Evolutionary conservation across 345 rosid species (phyloP), one percentile per base, ranked within the genome.

Genomic region (Anastatica hierochuntica): DNA sequence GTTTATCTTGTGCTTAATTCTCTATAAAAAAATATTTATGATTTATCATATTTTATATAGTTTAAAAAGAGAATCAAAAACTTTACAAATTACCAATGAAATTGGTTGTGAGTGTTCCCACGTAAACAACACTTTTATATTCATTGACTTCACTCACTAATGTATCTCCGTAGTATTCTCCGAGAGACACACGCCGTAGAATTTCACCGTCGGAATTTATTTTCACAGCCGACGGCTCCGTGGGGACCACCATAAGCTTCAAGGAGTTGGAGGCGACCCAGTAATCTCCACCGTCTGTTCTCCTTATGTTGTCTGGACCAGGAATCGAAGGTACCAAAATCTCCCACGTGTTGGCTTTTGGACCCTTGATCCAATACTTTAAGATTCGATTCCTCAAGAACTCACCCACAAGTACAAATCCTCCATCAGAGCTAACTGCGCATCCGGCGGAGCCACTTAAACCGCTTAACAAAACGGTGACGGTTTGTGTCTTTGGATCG

Each of bases 291-390:
- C 36, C n/a, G 6, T 63, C 60, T 14, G 62, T 63, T 46, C 62
- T 63, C 62, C 48, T 54, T 29, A 63, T 54, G 49, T 63, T 63
- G 43, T 55, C 62, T 14, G 68, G 68, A 30, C 62, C 62, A 0
- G 55, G 62, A 1, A 63, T 54, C 35, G 61, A 63, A 8, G 61
- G 49, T 20, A 63, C 41, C 8, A 63, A 63, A 14, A 46, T 30
- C 1, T 63, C 62, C 48, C 55, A 63, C 48, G 68, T 63, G 60
- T 45, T 14, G 21, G 61, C 68, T 54, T 54, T 46, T 39, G 68
- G 61, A 45, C 68, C 68, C 14, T 47, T 63, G 49, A 63, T 63
- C 68, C 62, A 64, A 39, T 64, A 64, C 39, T 58, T 46, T 13
- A 56, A 38, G 57, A 64, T 56, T 10, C 51, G 11, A 23, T 49